A percentile compares a stretch with the other conserved stretches of the same genome.
Conservation (phyloP, 192 early-diverging fungal species). For the Gonapodya prolifera region DNA sequence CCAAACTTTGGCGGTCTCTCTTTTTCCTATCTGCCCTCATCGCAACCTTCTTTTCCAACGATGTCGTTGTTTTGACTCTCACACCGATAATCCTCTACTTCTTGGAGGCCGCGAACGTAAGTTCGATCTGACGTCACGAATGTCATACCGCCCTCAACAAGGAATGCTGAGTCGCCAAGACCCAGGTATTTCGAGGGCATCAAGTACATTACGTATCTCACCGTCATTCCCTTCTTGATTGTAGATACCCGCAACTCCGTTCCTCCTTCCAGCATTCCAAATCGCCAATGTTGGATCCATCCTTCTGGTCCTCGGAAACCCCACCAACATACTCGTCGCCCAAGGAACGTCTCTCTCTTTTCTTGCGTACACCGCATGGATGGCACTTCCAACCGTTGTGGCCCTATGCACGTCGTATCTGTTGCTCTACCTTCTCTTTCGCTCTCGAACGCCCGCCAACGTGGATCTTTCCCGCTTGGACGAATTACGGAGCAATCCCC, state of each 20-base stretch:
- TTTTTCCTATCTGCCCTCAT: constrained; percentile 57
- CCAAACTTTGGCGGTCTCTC: constrained; percentile 52
- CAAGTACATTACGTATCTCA: not conserved
- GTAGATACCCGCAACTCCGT: not conserved
- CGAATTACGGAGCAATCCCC: constrained; percentile 30
- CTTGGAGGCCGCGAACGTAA: constrained; percentile 43
- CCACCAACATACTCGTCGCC: constrained; percentile 75
- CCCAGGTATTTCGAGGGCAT: not conserved
- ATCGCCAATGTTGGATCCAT: constrained; percentile 40
- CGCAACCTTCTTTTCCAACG: constrained; percentile 66
- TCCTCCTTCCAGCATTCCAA: not conserved
- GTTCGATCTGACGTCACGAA: too few species aligned
- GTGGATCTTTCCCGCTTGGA: constrained; percentile 11
- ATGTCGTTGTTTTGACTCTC: constrained; percentile 70
- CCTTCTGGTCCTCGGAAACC: constrained; percentile 77
- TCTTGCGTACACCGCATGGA: constrained; percentile 69
- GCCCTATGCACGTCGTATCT: constrained; percentile 36
- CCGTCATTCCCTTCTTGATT: not conserved
- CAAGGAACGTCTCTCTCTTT: constrained; percentile 63
- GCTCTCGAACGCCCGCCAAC: constrained; percentile 21
- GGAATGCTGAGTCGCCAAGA: too few species aligned
- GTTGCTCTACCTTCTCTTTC: constrained; percentile 35
- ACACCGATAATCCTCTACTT: constrained; percentile 72
- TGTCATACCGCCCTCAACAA: too few species aligned
- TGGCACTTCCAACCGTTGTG: constrained; percentile 56